Percentiles rank a stretch among this genome's conserved stretches.
Evolutionary conservation across 306 rosid genomes (phyloP).

Genomic region (Cajanus cajan): DNA sequence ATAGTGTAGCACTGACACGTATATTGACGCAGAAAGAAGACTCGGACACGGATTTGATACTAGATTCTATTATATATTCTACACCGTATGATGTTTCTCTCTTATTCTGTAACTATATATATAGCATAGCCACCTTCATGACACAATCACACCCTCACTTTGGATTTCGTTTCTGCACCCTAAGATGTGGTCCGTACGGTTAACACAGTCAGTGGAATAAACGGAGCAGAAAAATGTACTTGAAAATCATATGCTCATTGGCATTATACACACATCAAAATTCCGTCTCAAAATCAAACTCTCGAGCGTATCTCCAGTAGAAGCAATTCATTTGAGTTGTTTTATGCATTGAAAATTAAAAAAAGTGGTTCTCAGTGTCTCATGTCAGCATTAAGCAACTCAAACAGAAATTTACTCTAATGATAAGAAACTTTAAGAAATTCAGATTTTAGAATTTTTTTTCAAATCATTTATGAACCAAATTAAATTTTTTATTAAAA

Average conservation of each 20-base stretch:
- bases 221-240: neutral
- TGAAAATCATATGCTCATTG: neutral
- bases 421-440: no score
- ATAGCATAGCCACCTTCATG: neutral
- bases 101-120: neutral
- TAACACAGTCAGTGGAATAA: neutral
- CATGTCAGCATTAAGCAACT: no score
- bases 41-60: conserved; percentile 33
- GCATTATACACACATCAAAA: neutral
- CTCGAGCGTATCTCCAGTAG: no score
- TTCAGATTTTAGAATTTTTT: no score
- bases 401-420: no score
- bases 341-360: no score
- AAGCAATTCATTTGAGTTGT: no score
- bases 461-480: no score
- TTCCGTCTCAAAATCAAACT: conserved; percentile 14
- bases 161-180: conserved; percentile 31
- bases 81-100: neutral
- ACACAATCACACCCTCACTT: conserved; percentile 29
- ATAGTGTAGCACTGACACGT: neutral
- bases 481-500: no score
- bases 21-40: neutral
- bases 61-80: neutral
- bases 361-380: no score
- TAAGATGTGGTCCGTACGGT: conserved; percentile 4